Conservation (phyloP, 768 basidiomycete species). For the Ramaria sp. region DNA sequence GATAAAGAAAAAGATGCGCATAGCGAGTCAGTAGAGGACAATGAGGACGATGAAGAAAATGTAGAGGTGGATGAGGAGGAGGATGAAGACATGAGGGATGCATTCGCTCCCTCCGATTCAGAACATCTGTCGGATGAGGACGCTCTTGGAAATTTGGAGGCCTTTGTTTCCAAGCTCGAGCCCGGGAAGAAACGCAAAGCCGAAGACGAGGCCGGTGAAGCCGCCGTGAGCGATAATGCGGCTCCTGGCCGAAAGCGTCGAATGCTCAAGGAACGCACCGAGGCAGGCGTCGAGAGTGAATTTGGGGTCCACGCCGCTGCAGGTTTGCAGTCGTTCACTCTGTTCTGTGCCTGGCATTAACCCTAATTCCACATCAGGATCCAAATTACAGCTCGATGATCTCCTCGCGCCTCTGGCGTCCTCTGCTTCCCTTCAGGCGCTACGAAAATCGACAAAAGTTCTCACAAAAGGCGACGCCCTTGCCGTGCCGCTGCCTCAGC, state of each 20-base stretch:
- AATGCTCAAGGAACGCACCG: slow-evolving; percentile 58
- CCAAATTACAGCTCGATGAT: slow-evolving; percentile 58
- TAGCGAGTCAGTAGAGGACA: slow-evolving; percentile 14
- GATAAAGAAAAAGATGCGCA: slow-evolving; percentile 17
- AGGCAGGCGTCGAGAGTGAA: slow-evolving; percentile 73
- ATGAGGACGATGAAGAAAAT: slow-evolving; percentile 35
- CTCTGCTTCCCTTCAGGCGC: slow-evolving; percentile 46
- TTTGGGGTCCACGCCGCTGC: slow-evolving; percentile 44
- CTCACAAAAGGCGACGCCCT: slow-evolving; percentile 53
- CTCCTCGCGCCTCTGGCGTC: slow-evolving; percentile 63
- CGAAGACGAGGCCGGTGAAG: slow-evolving; percentile 22
- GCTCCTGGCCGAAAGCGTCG: slow-evolving; percentile 42
- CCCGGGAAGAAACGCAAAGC: slow-evolving; percentile 62
- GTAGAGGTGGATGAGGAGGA: slow-evolving; percentile 26
- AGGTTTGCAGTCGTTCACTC: slow-evolving; percentile 25
- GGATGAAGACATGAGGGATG: slow-evolving; percentile 19
- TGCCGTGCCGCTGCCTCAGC: slow-evolving; percentile 75
- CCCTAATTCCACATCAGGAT: slow-evolving; percentile 24
- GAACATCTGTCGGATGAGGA: slow-evolving; percentile 27
- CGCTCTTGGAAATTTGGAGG: slow-evolving; percentile 56
- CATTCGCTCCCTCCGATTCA: slow-evolving; percentile 30
- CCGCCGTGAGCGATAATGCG: slow-evolving; percentile 14
- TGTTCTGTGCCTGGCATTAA: not conserved
- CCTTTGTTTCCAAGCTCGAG: slow-evolving; percentile 62
- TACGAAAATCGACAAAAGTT: slow-evolving; percentile 61